Evolutionary conservation across 1,284 basidiomycete genomes (phyloP), one percentile per base, ranked within the genome.

Genomic region (Leccinum subfulvum): DNA sequence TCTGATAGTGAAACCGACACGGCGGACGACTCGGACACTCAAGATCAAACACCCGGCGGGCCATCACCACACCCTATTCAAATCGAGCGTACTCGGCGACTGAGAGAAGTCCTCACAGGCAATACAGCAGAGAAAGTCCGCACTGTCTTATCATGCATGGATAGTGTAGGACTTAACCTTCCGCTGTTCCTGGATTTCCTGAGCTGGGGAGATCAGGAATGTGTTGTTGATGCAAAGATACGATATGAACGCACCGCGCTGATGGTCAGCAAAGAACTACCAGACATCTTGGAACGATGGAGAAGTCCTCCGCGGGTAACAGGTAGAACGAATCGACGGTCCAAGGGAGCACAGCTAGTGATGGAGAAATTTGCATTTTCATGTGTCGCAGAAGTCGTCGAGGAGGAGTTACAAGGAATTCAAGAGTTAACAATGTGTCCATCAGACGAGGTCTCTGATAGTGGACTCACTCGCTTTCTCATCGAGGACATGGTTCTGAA

Each of bases 191-290:
- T 59, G 13, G 53, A 59, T 41, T 59, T 59, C 11, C 35, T 59
- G 41, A 59, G 58, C 18, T 59, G 55, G 61, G 59, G 41, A 62
- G 60, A 62, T 62, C 52, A 33, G 13, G 60, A 62, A 54, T 62
- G 58, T 21, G 3, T 62, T 16, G 5, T 53, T 52, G 54, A 62
- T 54, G 28, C 37, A 4, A 62, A 47, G 37, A 62, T 62, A 18
- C 44, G 51, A 61, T 54, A 62, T 44, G 61, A n/a, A 37, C 16
- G 3, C 6, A 61, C 59, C 3, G 1, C n/a, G 10, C n/a, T 61
- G n/a, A 54, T 61, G 59, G 59, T 61, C 3, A 62, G 52, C 1
- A 1, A 61, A 28, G 59, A 61, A 44, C 37, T 59, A 1, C 37
- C 26, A 1, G 18, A 8, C 6, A 59, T 59, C 33, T 37, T 59